These are phyloP conservation scores for Beta vulgaris DNA, from an alignment of 148 eudicot genomes.

Conservation along the genomic window DNA sequence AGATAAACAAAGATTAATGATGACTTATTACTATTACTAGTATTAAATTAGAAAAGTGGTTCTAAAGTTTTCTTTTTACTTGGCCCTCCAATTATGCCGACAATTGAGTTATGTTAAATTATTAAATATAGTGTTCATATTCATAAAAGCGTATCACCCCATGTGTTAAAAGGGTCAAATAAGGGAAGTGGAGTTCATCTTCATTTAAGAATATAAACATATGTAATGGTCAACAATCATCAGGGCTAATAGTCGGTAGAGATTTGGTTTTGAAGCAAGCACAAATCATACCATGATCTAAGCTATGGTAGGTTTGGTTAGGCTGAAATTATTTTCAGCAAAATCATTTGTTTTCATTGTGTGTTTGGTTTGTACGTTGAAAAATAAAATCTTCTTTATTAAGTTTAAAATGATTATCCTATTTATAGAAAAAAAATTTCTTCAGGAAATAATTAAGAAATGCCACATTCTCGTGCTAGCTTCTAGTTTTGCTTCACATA, in stretches of 20 bases:
- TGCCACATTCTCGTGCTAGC: too few species aligned
- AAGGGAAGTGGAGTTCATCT: neutral
- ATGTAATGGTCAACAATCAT: neutral
- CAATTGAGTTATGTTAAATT: constrained; percentile 4
- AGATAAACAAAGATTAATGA: neutral
- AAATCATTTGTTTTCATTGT: too few species aligned
- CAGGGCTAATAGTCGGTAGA: constrained; percentile 9
- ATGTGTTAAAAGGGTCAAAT: constrained; percentile 26
- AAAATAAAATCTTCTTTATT: too few species aligned
- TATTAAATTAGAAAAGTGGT: neutral
- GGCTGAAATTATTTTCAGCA: too few species aligned
- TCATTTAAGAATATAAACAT: neutral
- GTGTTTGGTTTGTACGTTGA: neutral
- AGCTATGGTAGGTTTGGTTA: too few species aligned
- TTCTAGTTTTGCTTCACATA: too few species aligned
- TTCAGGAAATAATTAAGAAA: too few species aligned
- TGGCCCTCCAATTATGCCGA: constrained; percentile 23
- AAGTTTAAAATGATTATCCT: too few species aligned
- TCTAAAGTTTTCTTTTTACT: constrained; percentile 16
- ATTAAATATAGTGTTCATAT: neutral
- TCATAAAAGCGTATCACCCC: constrained; percentile 13
- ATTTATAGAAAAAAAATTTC: too few species aligned
- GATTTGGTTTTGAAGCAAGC: constrained; percentile 10
- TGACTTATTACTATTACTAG: neutral
- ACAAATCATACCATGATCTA: neutral